Base-by-base conservation (phyloP, 345 rosid species). In the Clarkia xantiana region DNA sequence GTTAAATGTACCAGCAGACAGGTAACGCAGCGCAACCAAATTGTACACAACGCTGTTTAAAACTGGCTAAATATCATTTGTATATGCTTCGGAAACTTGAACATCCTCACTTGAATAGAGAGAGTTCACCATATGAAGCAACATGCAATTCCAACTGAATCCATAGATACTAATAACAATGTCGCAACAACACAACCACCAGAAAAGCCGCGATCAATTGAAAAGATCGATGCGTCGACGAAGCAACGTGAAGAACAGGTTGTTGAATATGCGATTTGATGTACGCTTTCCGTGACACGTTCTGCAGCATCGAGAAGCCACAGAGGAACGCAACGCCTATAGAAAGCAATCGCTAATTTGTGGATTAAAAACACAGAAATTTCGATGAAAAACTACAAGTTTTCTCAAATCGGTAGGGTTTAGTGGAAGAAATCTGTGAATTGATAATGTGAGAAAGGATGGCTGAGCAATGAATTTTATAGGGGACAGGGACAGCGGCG, bases 61-160 rank as follows among this genome's bases (percentile, higher is more conserved):
- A 39, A 52, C 56, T 52, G 56, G 56, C 45, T 3, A 17, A 52
- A 25, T 2, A 39, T 18, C 36, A 41, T 52, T 52, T 19, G n/a
- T 52, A 14, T 52, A 52, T 52, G 56, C 56, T 52, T 52, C 56
- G 56, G 56, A 52, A 52, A 52, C 56, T 15, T 9, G 56, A 52
- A 52, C 56, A 52, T 40, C 56, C 56, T 18, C 56, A 52, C 56
- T 2, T 13, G 10, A 36, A 13, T 39, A 39, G 56, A 52, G 46
- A 36, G 56, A 15, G 56, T 52, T 52, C 56, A 52, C 56, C 56
- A 52, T 52, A 52, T 3, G 56, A 52, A 52, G 56, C 56, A 52
- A 52, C 56, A 2, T 8, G 12, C 10, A 43, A 43, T 38, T 17
- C 42, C 11, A 12, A 11, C 10, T 0, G 7, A 18, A 39, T 20